Conservation (phyloP, 2,329 filamentous ascomycete species). For the Pseudogymnoascus sp. region DNA sequence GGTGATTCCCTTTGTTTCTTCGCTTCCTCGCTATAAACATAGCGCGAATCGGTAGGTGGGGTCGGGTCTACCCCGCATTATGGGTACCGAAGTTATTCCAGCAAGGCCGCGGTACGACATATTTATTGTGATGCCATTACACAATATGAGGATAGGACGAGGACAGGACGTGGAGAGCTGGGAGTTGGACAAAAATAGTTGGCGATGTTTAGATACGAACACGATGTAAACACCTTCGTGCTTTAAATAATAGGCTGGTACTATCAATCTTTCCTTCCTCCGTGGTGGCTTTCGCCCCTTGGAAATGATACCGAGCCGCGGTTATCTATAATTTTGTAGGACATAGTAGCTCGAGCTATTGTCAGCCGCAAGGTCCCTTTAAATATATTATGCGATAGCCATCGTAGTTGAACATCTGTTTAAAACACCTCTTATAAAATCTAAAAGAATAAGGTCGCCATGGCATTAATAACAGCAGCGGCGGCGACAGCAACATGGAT, state of each 20-base stretch:
- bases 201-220: neutral
- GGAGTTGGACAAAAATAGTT: neutral
- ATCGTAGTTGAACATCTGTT: neutral
- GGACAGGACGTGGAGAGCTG: neutral
- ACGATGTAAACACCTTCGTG: neutral
- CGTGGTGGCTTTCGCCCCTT: neutral
- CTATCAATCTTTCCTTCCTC: neutral
- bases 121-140: neutral
- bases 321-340: neutral
- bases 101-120: neutral
- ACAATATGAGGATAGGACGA: neutral
- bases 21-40: neutral
- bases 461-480: neutral
- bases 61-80: neutral
- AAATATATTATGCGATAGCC: neutral
- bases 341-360: neutral
- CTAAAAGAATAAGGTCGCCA: neutral
- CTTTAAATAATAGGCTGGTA: neutral
- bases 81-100: neutral
- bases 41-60: neutral
- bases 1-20: too few species aligned
- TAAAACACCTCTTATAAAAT: neutral
- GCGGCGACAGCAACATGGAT: slow-evolving; percentile 1
- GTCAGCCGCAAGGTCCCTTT: neutral
- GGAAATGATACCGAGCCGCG: neutral